A percentile compares a stretch with the other conserved stretches of the same genome.
Evolutionary conservation across 257 asterid genomes (phyloP).

Genomic region (Haberlea rhodopensis): DNA sequence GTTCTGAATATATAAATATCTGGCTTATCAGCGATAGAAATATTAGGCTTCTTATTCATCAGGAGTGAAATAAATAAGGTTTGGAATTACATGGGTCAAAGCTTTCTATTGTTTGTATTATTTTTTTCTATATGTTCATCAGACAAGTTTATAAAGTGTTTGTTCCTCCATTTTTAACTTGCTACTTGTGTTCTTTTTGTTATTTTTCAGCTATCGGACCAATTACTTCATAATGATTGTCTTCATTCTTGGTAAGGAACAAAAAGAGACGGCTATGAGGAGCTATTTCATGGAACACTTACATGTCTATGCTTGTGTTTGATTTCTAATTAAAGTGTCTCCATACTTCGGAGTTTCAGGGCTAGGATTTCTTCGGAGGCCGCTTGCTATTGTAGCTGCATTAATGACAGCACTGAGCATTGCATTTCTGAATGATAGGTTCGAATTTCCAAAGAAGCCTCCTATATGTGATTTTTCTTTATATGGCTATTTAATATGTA

Average conservation of each 20-base stretch:
- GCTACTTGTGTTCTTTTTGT: conserved; percentile 3
- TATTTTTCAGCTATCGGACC: conserved; percentile 75
- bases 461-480: conserved; percentile 1
- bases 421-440: conserved; percentile 95
- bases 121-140: background rate
- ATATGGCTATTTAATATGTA: background rate
- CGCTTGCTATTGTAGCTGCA: conserved; percentile 84
- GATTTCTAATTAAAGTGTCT: conserved; percentile 15
- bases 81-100: background rate
- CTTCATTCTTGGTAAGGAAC: conserved; percentile 71
- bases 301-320: conserved; percentile 7
- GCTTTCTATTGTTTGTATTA: background rate
- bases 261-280: too few relatives aligned
- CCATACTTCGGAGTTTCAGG: conserved; percentile 48
- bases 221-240: conserved; percentile 83
- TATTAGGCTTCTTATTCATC: background rate
- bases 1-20: background rate
- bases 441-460: conserved; percentile 6
- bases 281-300: background rate
- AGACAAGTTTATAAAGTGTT: background rate
- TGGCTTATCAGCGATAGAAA: background rate
- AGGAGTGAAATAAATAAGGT: background rate
- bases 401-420: conserved; percentile 73
- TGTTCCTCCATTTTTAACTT: background rate
- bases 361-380: conserved; percentile 76